Evolutionary conservation across 139 green algal genomes (phyloP), one percentile per base, ranked within the genome.

Genomic region (Zygnema cylindricum): DNA sequence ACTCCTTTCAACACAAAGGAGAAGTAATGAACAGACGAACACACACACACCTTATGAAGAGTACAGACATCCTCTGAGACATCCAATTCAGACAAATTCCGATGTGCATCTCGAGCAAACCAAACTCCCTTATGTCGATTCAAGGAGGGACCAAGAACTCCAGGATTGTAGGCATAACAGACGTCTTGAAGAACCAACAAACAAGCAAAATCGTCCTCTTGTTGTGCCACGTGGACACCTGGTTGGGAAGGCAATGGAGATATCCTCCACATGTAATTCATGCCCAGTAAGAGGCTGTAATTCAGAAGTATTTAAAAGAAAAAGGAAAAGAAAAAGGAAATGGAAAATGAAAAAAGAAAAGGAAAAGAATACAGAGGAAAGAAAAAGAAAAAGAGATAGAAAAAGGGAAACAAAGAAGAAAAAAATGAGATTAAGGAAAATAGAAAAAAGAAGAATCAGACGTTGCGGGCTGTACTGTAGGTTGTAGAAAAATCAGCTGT

Each of bases 181-280:
- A 88, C 82, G 75, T 88, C 69, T 38, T 88, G 82, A 69, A 88
- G 22, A 69, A 84, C 42, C 82, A 88, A 32, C 38, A 54, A 21
- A 39, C 82, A 88, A 0, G 75, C 82, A 36, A 86, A 88, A 39
- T 88, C 82, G 33, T 54, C 82, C 75, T 41, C 23, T 38, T 85
- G 82, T 71, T 88, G 82, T 2, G 54, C 21, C 75, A 88, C 41
- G 21, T 81, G 71, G 16, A 11, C 77, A 69, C 49, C 77, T 82
- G 77, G 49, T 54, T 40, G 7, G 7, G 3, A 25, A 11, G 71
- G 3, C 36, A 79, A 43, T 23, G 71, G 36, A 41, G 7, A n/a
- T 16, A 79, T 43, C 36, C 38, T 79, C 71, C 71, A 79, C 49
- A 63, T 63, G 16, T 63, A 63, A 16, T 63, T 63, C 49, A 63